Evolutionary conservation across 2,329 filamentous ascomycete genomes (phyloP).

Genomic region (Stemphylium lycopersici): DNA sequence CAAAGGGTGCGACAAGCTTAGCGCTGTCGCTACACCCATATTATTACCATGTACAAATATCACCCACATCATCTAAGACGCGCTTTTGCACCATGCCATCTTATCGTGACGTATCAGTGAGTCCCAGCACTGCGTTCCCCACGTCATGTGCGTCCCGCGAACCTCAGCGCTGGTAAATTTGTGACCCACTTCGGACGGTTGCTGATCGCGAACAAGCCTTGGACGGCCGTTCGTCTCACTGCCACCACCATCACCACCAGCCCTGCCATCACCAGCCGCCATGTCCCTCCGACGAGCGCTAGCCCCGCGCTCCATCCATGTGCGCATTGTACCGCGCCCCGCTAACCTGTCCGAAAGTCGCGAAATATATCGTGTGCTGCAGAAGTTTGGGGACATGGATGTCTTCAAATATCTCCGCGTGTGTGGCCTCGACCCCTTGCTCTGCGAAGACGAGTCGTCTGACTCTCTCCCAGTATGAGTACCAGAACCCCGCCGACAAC

Average conservation of each 20-base stretch:
- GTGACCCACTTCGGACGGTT: slow-evolving; percentile 28
- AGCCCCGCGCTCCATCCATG: slow-evolving; percentile 53
- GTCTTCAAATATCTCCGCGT: slow-evolving; percentile 55
- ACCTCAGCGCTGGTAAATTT: slow-evolving; percentile 27
- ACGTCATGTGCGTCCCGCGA: slow-evolving; percentile 25
- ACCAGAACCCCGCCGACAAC: slow-evolving; percentile 50
- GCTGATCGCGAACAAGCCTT: slow-evolving; percentile 5
- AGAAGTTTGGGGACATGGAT: slow-evolving; percentile 57
- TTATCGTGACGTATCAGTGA: slow-evolving; percentile 3
- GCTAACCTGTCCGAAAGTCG: slow-evolving; percentile 57
- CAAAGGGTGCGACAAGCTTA: slow-evolving; percentile 18
- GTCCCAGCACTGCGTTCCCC: slow-evolving; percentile 22
- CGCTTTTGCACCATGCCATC: not conserved
- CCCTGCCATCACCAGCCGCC: slow-evolving; percentile 8
- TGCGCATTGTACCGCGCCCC: slow-evolving; percentile 56
- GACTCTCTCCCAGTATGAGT: slow-evolving; percentile 49
- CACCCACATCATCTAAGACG: slow-evolving; percentile 8
- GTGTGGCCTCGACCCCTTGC: not conserved
- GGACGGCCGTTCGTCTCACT: not conserved
- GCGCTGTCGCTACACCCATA: slow-evolving; percentile 14
- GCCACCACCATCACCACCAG: slow-evolving; percentile 1
- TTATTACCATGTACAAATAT: slow-evolving; percentile 7
- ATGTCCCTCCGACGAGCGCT: slow-evolving; percentile 43
- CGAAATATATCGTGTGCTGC: slow-evolving; percentile 55
- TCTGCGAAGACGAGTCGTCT: not conserved